Base-by-base conservation (phyloP, 805 yeast species). In the Hanseniaspora guilliermondii region DNA sequence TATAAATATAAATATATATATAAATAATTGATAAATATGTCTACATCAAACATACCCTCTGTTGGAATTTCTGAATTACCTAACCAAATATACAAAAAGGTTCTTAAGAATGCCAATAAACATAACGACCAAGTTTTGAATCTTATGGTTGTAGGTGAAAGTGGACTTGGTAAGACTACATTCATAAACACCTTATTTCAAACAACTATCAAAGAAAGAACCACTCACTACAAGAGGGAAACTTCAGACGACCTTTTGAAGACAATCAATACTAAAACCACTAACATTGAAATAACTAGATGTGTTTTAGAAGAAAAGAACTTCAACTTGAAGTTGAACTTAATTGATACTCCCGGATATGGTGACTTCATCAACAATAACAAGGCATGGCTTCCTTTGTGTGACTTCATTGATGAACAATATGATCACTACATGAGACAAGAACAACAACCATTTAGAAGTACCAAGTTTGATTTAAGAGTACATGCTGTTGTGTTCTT, bases 271-370 rank as follows among this genome's bases (percentile, higher is more conserved):
- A 79, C 75, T 63, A 76, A 77, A 62, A 85, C 94, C 2, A 86
- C 85, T 27, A 89, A 82, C 60, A 81, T 87, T 58, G 89, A 84
- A 59, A 79, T 87, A 54, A 77, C 78, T 47, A 77, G 91, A 62
- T 91, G 93, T n/a, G 76, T 78, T 56, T 75, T 86, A 60, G 93
- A 83, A 65, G 97, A 89, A 65, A 82, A 85, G 68, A 86, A 84
- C 65, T 85, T 89, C 69, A 76, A 75, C 60, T 76, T 86, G 60
- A 76, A 83, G 58, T 77, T 89, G 59, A 87, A 87, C 60, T 76
- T 89, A 56, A 80, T 89, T 62, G 96, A 88, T 68, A 87, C 96
- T 1, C 96, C 96, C 8, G 96, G 96, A 1, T 87, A 87, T 66
- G 97, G 96, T 57, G 94, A 87, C 66, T 85, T 83, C 66, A 84